Evolutionary conservation across 1,284 basidiomycete species (phyloP), one percentile per base, ranked within the genome.

Genomic region (Fomitopsis betulina): DNA sequence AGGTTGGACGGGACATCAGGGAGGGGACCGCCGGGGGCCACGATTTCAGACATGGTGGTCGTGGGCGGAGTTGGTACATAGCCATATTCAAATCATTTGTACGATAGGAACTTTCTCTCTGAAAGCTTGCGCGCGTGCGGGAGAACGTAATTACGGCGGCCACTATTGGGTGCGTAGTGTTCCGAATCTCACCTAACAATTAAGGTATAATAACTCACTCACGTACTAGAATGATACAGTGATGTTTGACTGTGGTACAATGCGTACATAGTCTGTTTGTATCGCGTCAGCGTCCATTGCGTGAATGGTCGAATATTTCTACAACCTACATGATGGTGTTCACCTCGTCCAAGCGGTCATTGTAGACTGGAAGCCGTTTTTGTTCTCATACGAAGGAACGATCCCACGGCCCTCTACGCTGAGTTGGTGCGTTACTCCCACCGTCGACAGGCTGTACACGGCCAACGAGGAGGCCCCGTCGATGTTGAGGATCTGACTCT

Each of bases 1-100:
- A 91, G 72, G 71, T 91, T 73, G 67, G 89, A 86, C 12, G 89
- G 90, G 60, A 90, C 83, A 59, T 67, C 63, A 15, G 79, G 78
- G 25, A 84, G 70, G 43, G 77, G 68, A 49, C 63, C 67, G 15
- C 70, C 63, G 25, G 74, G 73, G 25, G 56, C 63, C 30, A 63
- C 53, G 5, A 67, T 58, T 15, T 55, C 54, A 5, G 53, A 32
- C 58, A 58, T 58, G n/a, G 49, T 32, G 27, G 25, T n/a, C 10
- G 13, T 3, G 23, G 39, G 6, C 37, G 27, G 27, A 32, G 8
- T 12, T 19, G 7, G 49, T 7, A 19, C 32, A n/a, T n/a, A n/a
- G n/a, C n/a, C n/a, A n/a, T n/a, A n/a, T n/a, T n/a, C n/a, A n/a
- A n/a, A n/a, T n/a, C n/a, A n/a, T n/a, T n/a, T n/a, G n/a, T n/a